phyloP scores from a whole-genome alignment of 2,329 filamentous ascomycete genomes.

The Penicillium digitatum region DNA sequence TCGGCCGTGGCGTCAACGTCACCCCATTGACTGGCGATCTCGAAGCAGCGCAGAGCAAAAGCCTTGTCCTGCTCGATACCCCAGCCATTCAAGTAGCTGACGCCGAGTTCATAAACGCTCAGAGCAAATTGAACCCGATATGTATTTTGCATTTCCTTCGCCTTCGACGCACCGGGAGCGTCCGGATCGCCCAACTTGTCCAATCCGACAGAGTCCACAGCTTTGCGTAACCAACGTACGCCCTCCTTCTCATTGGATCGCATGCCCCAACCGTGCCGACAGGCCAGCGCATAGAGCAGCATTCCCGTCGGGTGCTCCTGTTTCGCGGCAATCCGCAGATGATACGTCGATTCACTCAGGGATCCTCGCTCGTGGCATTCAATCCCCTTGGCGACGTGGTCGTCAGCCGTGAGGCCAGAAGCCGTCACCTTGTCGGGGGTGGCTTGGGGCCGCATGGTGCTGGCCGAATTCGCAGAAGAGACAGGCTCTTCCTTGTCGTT shows the following conservation, averaged over 20 bases:
- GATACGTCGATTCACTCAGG: conserved; percentile 91
- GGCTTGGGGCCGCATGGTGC: conserved; percentile 52
- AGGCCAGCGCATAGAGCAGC: conserved; percentile 92
- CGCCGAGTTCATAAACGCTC: conserved; percentile 92
- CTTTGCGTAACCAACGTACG: conserved; percentile 86
- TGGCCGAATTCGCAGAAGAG: conserved; percentile 60
- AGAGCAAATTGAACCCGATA: conserved; percentile 90
- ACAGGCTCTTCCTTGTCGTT: conserved; percentile 43
- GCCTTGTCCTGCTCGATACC: conserved; percentile 89
- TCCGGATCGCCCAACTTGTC: conserved; percentile 76
- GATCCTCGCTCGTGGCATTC: conserved; percentile 83
- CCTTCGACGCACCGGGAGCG: conserved; percentile 48
- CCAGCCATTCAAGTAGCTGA: conserved; percentile 98
- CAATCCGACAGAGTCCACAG: conserved; percentile 75
- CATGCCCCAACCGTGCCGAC: conserved; percentile 97
- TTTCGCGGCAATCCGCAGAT: conserved; percentile 81
- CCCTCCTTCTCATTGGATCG: conserved; percentile 84
- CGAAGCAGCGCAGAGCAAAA: conserved; percentile 85
- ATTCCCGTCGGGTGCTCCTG: conserved; percentile 87
- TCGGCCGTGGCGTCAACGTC: conserved; percentile 92
- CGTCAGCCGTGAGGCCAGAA: conserved; percentile 55
- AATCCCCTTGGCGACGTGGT: conserved; percentile 87
- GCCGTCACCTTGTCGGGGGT: conserved; percentile 28
- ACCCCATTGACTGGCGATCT: conserved; percentile 93
- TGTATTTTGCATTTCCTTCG: conserved; percentile 66